Evolutionary conservation across 1,139 yeast genomes (phyloP).

Genomic region (Scheffersomyces quercinus): DNA sequence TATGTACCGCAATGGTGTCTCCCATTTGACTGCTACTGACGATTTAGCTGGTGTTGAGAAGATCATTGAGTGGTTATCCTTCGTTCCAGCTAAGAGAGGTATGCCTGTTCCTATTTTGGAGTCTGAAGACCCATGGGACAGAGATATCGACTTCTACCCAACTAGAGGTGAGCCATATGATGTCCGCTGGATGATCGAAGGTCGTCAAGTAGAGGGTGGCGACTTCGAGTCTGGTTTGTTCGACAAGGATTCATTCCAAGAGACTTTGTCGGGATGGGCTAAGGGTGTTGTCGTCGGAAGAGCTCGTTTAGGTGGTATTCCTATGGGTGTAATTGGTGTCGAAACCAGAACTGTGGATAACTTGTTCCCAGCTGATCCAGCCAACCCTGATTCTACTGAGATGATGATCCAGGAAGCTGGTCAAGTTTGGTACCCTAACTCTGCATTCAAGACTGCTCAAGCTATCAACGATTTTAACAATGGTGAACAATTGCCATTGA

Average conservation of each 20-base stretch:
- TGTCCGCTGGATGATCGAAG: conserved; percentile 93
- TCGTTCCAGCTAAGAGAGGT: conserved; percentile 87
- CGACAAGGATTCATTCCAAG: conserved; percentile 91
- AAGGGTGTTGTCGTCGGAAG: conserved; percentile 98
- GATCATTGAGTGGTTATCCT: conserved; percentile 96
- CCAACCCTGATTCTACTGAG: conserved; percentile 93
- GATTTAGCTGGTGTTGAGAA: conserved; percentile 96
- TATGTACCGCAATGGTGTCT: conserved; percentile 97
- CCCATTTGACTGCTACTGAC: conserved; percentile 92
- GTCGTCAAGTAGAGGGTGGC: conserved; percentile 68
- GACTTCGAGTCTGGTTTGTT: conserved; percentile 82
- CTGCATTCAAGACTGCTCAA: conserved; percentile 98
- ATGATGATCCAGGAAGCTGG: conserved; percentile 91
- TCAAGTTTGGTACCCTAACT: conserved; percentile 99
- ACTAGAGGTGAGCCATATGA: conserved; percentile 74
- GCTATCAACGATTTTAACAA: conserved; percentile 96
- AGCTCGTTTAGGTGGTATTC: conserved; percentile 98
- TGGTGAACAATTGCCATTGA: conserved; percentile 96
- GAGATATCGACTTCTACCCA: conserved; percentile 84
- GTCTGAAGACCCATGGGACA: conserved; percentile 85
- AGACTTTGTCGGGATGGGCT: conserved; percentile 98
- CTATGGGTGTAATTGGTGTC: conserved; percentile 96
- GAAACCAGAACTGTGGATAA: conserved; percentile 90
- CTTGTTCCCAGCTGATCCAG: conserved; percentile 95
- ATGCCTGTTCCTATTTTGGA: conserved; percentile 90